Conservation (phyloP, 2,329 filamentous ascomycete genomes). For the Colletotrichum tofieldiae region DNA sequence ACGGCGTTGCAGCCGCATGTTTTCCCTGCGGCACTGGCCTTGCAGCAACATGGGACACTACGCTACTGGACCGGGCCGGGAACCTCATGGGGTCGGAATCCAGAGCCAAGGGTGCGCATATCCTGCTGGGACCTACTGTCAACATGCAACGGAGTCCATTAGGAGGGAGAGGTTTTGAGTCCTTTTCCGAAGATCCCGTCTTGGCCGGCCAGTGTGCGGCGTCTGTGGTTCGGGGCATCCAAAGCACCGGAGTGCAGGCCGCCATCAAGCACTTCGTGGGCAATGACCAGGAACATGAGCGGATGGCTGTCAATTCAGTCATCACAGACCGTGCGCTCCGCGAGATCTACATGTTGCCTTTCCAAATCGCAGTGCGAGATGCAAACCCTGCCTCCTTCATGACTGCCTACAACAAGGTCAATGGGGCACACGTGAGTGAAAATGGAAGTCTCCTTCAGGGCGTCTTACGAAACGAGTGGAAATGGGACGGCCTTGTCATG, state of each 20-base stretch:
- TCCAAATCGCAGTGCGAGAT: slow-evolving; percentile 55
- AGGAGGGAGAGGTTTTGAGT: slow-evolving; percentile 89
- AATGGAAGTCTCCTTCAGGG: slow-evolving; percentile 59
- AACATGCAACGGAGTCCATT: slow-evolving; percentile 76
- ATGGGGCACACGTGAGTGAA: slow-evolving; percentile 53
- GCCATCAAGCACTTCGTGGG: slow-evolving; percentile 39
- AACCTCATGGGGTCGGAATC: slow-evolving; percentile 19
- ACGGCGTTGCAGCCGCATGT: slow-evolving; percentile 62
- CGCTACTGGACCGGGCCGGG: slow-evolving; percentile 35
- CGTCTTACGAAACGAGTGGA: slow-evolving; percentile 70
- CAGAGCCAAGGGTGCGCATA: slow-evolving; percentile 18
- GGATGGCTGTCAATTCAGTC: slow-evolving; percentile 53
- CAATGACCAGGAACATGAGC: slow-evolving; percentile 51
- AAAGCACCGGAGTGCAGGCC: slow-evolving; percentile 50
- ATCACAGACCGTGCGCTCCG: slow-evolving; percentile 56
- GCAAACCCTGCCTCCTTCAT: slow-evolving; percentile 55
- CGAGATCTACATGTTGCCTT: slow-evolving; percentile 56
- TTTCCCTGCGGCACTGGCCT: slow-evolving; percentile 63
- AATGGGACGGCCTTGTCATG: slow-evolving; percentile 70
- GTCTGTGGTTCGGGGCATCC: slow-evolving; percentile 55
- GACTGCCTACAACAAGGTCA: slow-evolving; percentile 58
- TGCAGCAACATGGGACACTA: slow-evolving; percentile 39
- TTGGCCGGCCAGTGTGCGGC: slow-evolving; percentile 72
- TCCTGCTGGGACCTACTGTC: slow-evolving; percentile 72
- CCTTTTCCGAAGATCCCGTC: slow-evolving; percentile 85